Base-by-base conservation (phyloP, 768 basidiomycete species). In the Pilatotrama ljubarskyi region DNA sequence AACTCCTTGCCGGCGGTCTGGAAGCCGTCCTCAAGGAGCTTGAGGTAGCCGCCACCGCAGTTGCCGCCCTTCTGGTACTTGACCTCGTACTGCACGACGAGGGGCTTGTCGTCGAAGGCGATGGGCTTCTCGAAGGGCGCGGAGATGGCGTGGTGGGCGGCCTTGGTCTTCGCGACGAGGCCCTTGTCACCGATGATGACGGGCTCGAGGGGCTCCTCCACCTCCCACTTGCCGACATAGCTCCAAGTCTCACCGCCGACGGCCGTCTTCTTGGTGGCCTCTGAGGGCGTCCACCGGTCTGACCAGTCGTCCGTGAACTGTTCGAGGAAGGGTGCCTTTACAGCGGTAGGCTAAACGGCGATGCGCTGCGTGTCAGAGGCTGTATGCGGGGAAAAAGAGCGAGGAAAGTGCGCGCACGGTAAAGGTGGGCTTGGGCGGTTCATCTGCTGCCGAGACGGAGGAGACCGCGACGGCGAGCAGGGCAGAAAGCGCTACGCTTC, bases 41-140 rank as follows among this genome's bases (percentile, higher is more conserved):
- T 99, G 79, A 98, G 78, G 78, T 99, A 99, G 38, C 97, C 97
- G 79, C 97, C 97, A 75, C 97, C 97, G 69, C 97, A 98, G 77
- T 97, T 97, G 48, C 97, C 93, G 42, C 96, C 95, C 77, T 98
- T 95, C 81, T 99, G 95, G 75, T 97, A 95, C 78, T 98, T 96
- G 79, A 97, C 97, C 74, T 99, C 97, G 70, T 99, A 99, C 73
- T 97, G 95, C 18, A 98, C 89, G 65, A 98, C 95, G 44, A 98
- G 81, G 43, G 95, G 90, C 76, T 95, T 82, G 58, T 84, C 77
- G 67, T 81, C 82, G 78, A 95, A 92, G 80, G 90, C 86, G 69
- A 98, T 78, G 53, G 92, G 82, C 58, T 81, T 72, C 14, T 76
- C 67, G 76, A 99, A 95, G 13, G 95, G 90, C 1, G 95, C 93